These are phyloP conservation scores for Epichloe sp. DNA, from an alignment of 2,329 filamentous ascomycete genomes.

Conservation along the genomic window DNA sequence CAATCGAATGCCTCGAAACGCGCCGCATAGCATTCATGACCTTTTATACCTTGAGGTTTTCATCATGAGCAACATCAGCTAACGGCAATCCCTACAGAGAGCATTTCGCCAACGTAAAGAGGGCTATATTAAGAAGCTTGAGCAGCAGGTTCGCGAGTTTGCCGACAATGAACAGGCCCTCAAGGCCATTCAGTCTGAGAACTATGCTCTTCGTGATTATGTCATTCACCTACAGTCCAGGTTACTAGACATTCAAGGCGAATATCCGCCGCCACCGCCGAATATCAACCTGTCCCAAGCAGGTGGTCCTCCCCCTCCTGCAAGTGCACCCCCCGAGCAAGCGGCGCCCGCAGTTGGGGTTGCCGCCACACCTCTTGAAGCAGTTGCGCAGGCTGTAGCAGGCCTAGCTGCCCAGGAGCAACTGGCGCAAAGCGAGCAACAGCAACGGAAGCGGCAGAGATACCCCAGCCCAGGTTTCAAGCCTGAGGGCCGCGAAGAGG, in stretches of 20 bases:
- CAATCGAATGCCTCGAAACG: neutral
- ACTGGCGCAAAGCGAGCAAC: slow-evolving; percentile 19
- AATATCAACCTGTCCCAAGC: slow-evolving; percentile 53
- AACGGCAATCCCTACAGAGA: slow-evolving; percentile 41
- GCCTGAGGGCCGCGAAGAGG: slow-evolving; percentile 25
- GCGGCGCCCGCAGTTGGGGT: slow-evolving; percentile 15
- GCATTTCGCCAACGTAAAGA: slow-evolving; percentile 97
- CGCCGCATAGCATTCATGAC: neutral
- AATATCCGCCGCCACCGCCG: slow-evolving; percentile 71
- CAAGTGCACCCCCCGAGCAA: slow-evolving; percentile 13
- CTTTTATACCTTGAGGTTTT: neutral
- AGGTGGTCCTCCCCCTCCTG: slow-evolving; percentile 11
- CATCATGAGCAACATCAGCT: neutral
- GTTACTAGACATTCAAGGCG: slow-evolving; percentile 69
- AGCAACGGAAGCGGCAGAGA: slow-evolving; percentile 9
- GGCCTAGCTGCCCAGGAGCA: slow-evolving; percentile 30
- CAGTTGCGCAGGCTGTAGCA: slow-evolving; percentile 36
- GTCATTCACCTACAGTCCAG: slow-evolving; percentile 81
- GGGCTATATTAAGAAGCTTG: slow-evolving; percentile 93
- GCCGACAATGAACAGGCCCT: slow-evolving; percentile 61
- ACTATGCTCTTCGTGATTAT: slow-evolving; percentile 84
- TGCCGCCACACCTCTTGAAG: slow-evolving; percentile 29
- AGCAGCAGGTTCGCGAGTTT: slow-evolving; percentile 80
- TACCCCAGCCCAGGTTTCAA: slow-evolving; percentile 23
- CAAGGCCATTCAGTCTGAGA: slow-evolving; percentile 75